phyloP scores from a whole-genome alignment of 164 flowering plant genomes.

The Vitis labrusca region DNA sequence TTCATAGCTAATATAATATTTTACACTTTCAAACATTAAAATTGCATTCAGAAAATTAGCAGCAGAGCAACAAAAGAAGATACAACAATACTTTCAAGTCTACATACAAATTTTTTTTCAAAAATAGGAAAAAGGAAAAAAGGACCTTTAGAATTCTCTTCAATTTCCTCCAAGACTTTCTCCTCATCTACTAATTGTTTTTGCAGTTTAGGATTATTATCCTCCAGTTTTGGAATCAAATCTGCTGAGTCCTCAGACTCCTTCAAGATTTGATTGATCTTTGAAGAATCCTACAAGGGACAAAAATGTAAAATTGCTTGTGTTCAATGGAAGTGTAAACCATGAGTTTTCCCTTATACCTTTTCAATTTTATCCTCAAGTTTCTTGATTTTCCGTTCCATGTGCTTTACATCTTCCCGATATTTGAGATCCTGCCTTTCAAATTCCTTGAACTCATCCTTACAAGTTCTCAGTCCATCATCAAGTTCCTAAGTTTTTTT shows the following conservation, averaged over 20 bases:
- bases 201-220: conserved; percentile 64
- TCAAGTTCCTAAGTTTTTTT: conserved; percentile 62
- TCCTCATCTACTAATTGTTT: conserved; percentile 62
- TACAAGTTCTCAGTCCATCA: conserved; percentile 49
- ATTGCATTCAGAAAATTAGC: not conserved
- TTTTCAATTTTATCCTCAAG: conserved; percentile 79
- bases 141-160: conserved; percentile 76
- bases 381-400: conserved; percentile 83
- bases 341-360: conserved; percentile 31
- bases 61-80: not conserved
- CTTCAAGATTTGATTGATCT: conserved; percentile 54
- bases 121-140: not conserved
- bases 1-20: not conserved
- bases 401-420: conserved; percentile 82
- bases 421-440: conserved; percentile 92
- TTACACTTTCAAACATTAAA: not conserved
- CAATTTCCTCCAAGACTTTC: conserved; percentile 70
- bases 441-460: conserved; percentile 90
- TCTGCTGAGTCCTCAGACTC: conserved; percentile 56
- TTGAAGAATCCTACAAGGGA: conserved; percentile 61
- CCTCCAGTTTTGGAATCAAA: conserved; percentile 80
- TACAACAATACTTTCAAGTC: not conserved
- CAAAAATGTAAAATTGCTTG: conserved; percentile 12
- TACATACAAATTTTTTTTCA: not conserved
- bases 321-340: not conserved